phyloP scores from a whole-genome alignment of 345 rosid species.

The Chamaenerion angustifolium region DNA sequence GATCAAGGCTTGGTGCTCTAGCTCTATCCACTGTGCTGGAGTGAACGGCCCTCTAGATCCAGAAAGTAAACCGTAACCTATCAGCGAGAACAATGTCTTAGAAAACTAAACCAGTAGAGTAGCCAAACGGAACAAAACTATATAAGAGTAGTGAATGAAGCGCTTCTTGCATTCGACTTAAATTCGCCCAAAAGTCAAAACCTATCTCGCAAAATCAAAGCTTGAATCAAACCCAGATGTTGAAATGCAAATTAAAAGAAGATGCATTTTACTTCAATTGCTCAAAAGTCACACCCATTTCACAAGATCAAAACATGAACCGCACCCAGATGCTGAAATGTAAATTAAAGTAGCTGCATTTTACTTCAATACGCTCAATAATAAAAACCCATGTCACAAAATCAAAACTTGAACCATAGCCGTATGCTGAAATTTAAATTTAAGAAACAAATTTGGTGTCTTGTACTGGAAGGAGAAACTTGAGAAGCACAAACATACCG shows the following conservation, averaged over 20 bases:
- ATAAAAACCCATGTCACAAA: background rate
- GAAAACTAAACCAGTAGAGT: conserved; percentile 17
- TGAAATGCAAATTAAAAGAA: background rate
- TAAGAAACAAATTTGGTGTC: background rate
- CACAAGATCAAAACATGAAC: background rate
- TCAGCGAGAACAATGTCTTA: too few species aligned
- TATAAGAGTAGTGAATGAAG: too few species aligned
- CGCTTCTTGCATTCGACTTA: too few species aligned
- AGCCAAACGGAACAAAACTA: too few species aligned
- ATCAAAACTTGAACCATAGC: background rate
- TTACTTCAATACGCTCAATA: background rate
- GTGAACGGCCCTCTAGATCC: conserved; percentile 48
- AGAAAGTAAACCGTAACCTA: conserved; percentile 2
- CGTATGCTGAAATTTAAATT: background rate
- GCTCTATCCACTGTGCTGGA: conserved; percentile 81
- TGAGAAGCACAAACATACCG: conserved; percentile 22
- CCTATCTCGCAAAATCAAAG: background rate
- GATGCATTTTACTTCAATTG: background rate
- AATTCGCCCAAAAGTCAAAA: background rate
- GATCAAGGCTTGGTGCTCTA: conserved; percentile 93
- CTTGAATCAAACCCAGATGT: background rate
- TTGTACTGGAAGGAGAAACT: conserved; percentile 4
- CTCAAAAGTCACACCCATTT: background rate
- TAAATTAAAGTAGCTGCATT: background rate
- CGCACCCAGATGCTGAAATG: background rate